Evolutionary conservation across 2,329 filamentous ascomycete species (phyloP).

Genomic region (Graphilbum sp.): DNA sequence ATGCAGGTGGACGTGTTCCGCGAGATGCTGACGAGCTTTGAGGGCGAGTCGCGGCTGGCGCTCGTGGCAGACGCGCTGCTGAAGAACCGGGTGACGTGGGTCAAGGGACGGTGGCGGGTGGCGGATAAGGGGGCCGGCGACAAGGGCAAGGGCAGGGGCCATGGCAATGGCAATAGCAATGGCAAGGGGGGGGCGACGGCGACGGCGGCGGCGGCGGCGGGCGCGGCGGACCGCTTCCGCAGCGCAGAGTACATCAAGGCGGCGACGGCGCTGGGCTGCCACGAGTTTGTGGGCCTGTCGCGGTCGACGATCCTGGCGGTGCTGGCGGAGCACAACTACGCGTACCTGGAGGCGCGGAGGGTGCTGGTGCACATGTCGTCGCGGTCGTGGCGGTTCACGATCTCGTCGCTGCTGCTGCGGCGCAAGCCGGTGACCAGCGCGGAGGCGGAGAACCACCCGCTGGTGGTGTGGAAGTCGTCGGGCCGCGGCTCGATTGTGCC

Average conservation of each 20-base stretch:
- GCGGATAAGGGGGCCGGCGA: conserved; percentile 14
- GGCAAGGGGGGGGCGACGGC: neutral
- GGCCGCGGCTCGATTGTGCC: conserved; percentile 41
- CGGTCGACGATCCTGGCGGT: conserved; percentile 62
- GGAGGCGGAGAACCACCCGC: conserved; percentile 37
- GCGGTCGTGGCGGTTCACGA: conserved; percentile 62
- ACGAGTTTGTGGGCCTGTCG: conserved; percentile 61
- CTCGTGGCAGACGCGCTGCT: conserved; percentile 63
- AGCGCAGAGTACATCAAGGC: conserved; percentile 51
- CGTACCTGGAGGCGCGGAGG: conserved; percentile 54
- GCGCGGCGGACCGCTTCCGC: conserved; percentile 49
- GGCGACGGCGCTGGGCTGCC: conserved; percentile 49
- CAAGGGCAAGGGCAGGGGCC: conserved; percentile 6
- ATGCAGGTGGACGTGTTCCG: conserved; percentile 70
- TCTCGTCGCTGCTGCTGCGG: conserved; percentile 54
- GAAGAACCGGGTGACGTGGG: conserved; percentile 53
- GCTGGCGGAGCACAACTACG: conserved; percentile 65
- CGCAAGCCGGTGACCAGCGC: conserved; percentile 25
- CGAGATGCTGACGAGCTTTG: conserved; percentile 61
- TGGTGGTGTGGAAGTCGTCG: conserved; percentile 43
- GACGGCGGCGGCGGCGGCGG: conserved; percentile 18
- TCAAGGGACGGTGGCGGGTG: conserved; percentile 49
- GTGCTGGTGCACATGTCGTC: conserved; percentile 52
- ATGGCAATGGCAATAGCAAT: conserved; percentile 11
- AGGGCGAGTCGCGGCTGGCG: conserved; percentile 59